Percentiles rank a stretch among this genome's conserved stretches.
Conservation (phyloP, 2,329 filamentous ascomycete species). For the Aspergillus phoenicis region DNA sequence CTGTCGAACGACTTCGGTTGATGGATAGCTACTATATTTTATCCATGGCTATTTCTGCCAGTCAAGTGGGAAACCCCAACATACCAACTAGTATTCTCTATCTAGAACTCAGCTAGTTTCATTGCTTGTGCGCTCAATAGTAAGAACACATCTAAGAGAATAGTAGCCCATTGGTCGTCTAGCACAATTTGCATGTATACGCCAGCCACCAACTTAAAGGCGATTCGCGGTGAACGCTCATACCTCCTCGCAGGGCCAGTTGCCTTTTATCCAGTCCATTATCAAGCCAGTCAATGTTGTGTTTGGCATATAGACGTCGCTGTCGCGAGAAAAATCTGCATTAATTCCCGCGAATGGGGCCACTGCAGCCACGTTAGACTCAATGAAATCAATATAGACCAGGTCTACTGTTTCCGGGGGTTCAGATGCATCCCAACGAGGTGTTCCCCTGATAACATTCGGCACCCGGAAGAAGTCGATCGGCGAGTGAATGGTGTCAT, state of each 20-base stretch:
- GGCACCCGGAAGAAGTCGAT: slow-evolving; percentile 77
- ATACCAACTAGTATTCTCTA: background rate
- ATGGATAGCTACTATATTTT: background rate
- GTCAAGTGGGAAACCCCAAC: background rate
- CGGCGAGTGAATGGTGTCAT: slow-evolving; percentile 80
- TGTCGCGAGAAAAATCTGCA: slow-evolving; percentile 52
- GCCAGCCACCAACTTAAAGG: background rate
- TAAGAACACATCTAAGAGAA: background rate
- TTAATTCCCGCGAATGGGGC: slow-evolving; percentile 63
- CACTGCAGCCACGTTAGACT: slow-evolving; percentile 77
- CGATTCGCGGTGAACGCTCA: slow-evolving; percentile 1
- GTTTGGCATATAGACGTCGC: slow-evolving; percentile 55
- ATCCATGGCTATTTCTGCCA: no score
- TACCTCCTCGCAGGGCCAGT: slow-evolving; percentile 51
- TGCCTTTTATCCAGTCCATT: slow-evolving; percentile 59
- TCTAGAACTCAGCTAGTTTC: background rate
- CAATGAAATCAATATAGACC: slow-evolving; percentile 88
- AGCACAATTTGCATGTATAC: background rate
- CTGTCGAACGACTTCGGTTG: background rate
- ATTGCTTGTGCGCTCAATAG: background rate
- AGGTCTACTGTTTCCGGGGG: slow-evolving; percentile 77
- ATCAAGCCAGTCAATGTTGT: slow-evolving; percentile 61
- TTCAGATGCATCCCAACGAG: slow-evolving; percentile 45
- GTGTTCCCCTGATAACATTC: slow-evolving; percentile 76
- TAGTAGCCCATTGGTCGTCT: background rate